These are phyloP conservation scores for Keithomyces neogunnii DNA, from an alignment of 2,329 filamentous ascomycete genomes.

Conservation along the genomic window DNA sequence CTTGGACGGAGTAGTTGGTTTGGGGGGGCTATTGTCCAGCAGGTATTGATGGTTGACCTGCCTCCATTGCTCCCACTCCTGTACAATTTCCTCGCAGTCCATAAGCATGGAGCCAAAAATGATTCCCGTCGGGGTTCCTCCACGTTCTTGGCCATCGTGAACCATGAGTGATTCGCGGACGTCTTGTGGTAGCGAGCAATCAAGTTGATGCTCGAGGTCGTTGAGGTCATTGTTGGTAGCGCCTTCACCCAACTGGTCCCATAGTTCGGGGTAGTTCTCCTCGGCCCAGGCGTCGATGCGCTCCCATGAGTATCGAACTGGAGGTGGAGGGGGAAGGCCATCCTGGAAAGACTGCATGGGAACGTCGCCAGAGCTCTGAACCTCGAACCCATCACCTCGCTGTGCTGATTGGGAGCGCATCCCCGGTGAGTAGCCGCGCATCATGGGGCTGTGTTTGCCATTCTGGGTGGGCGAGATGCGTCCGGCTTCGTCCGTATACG, in stretches of 20 bases:
- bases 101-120: constrained; percentile 92
- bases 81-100: constrained; percentile 95
- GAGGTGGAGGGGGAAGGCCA: constrained; percentile 81
- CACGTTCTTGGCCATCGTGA: constrained; percentile 96
- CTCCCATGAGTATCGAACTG: constrained; percentile 82
- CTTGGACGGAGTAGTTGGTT: constrained; percentile 59
- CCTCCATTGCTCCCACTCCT: constrained; percentile 97
- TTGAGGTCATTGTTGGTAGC: constrained; percentile 93
- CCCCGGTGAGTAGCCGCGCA: constrained; percentile 79
- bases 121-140: constrained; percentile 82
- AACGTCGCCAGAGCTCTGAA: constrained; percentile 70
- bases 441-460: constrained; percentile 40
- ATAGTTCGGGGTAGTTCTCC: constrained; percentile 90
- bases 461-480: constrained; percentile 43
- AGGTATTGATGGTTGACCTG: constrained; percentile 87
- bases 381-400: constrained; percentile 60
- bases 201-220: constrained; percentile 90
- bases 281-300: constrained; percentile 93
- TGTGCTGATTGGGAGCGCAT: constrained; percentile 70
- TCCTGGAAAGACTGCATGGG: constrained; percentile 95
- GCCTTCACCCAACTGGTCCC: constrained; percentile 85
- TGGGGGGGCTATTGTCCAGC: constrained; percentile 47
- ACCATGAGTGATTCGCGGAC: constrained; percentile 83
- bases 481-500: constrained; percentile 66
- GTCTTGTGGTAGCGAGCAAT: constrained; percentile 88